Conservation (phyloP, 495 filamentous ascomycete genomes). For the Hypoxylon fuscum region DNA sequence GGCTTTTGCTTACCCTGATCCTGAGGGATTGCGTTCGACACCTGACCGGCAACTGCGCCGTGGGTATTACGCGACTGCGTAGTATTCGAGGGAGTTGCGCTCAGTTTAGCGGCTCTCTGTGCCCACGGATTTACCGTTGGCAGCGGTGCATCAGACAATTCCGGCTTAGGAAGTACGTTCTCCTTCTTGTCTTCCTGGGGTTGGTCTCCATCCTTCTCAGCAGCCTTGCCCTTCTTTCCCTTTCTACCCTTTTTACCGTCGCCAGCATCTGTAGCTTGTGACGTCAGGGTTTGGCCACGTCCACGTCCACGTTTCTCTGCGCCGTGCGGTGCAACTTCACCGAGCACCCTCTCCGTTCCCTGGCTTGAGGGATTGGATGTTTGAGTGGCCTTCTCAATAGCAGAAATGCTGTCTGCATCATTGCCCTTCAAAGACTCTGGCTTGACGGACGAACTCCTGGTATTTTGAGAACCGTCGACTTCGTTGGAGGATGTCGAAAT, state of each 20-base stretch:
- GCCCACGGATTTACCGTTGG: constrained; percentile 89
- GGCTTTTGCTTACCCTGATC: constrained; percentile 10
- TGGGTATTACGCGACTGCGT: constrained; percentile 17
- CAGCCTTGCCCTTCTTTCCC: constrained; percentile 56
- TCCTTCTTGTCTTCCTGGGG: constrained; percentile 56
- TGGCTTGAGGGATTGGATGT: constrained; percentile 24
- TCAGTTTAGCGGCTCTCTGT: constrained; percentile 73
- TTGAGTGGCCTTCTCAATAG: constrained; percentile 26
- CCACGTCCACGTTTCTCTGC: constrained; percentile 39
- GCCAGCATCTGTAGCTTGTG: constrained; percentile 49
- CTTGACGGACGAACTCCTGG: constrained; percentile 44
- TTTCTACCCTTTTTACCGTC: constrained; percentile 57
- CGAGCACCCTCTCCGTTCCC: constrained; percentile 37
- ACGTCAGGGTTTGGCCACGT: constrained; percentile 43
- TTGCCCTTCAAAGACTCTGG: constrained; percentile 28
- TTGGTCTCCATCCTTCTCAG: constrained; percentile 56
- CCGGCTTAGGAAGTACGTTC: constrained; percentile 63
- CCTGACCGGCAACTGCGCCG: neutral
- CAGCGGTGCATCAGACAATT: constrained; percentile 80
- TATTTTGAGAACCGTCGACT: constrained; percentile 48
- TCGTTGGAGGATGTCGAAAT: constrained; percentile 71
- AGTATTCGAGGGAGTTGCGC: constrained; percentile 49
- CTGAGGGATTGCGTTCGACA: constrained; percentile 6
- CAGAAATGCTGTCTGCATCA: constrained; percentile 28
- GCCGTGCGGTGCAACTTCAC: constrained; percentile 31